Evolutionary conservation across 176 grass and related monocot species (phyloP).

Genomic region (Oryza punctata): DNA sequence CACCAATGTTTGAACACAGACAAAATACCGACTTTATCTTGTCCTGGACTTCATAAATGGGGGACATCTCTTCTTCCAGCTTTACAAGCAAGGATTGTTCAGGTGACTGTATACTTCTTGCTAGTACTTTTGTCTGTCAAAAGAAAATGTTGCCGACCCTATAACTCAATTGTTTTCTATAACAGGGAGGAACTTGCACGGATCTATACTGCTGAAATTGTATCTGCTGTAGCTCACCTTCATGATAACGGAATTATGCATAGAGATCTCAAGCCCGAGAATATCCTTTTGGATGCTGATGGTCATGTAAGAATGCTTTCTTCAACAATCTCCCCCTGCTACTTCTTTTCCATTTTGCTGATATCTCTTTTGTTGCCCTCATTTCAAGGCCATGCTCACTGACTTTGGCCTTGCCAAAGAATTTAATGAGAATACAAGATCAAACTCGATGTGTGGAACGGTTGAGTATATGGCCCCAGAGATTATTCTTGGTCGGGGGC

Average conservation of each 20-base stretch:
- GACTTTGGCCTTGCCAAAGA: slow-evolving; percentile 96
- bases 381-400: slow-evolving; percentile 88
- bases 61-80: slow-evolving; percentile 96
- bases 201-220: slow-evolving; percentile 90
- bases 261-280: slow-evolving; percentile 98
- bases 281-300: slow-evolving; percentile 82
- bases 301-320: slow-evolving; percentile 76
- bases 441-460: slow-evolving; percentile 93
- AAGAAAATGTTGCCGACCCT: background rate
- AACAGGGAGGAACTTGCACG: slow-evolving; percentile 90
- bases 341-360: background rate
- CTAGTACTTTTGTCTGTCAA: slow-evolving; percentile 8
- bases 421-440: slow-evolving; percentile 82
- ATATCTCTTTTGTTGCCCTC: background rate
- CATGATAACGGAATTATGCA: slow-evolving; percentile 95
- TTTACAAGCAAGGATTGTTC: slow-evolving; percentile 92
- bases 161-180: slow-evolving; percentile 23
- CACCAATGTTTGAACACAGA: slow-evolving; percentile 46
- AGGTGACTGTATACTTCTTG: slow-evolving; percentile 48
- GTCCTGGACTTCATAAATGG: slow-evolving; percentile 95
- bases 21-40: slow-evolving; percentile 90
- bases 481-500: slow-evolving; percentile 79
- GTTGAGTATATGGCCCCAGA: slow-evolving; percentile 97
- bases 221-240: slow-evolving; percentile 88
- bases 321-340: background rate